Evolutionary conservation across 768 basidiomycete genomes (phyloP).

Genomic region (Russula sp.): DNA sequence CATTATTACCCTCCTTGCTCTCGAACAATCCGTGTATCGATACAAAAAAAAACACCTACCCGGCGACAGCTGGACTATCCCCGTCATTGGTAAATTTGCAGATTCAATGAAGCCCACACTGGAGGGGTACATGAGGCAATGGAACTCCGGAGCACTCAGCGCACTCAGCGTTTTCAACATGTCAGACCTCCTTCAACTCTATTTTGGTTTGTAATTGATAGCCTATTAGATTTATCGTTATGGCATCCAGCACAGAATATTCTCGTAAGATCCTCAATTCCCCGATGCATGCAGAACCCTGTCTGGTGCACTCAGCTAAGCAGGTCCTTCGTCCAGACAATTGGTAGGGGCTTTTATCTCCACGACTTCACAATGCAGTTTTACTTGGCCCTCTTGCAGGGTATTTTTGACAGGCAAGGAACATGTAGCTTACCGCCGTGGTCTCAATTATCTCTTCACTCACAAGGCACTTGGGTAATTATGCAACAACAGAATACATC

Average conservation of each 20-base stretch:
- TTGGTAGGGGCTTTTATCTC: slow-evolving; percentile 45
- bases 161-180: slow-evolving; percentile 97
- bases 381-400: slow-evolving; percentile 38
- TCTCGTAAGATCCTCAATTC: slow-evolving; percentile 95
- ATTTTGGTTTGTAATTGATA: slow-evolving; percentile 7
- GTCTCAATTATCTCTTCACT: slow-evolving; percentile 88
- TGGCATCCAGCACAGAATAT: slow-evolving; percentile 91
- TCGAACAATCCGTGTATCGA: slow-evolving; percentile 87
- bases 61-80: slow-evolving; percentile 88
- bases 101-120: slow-evolving; percentile 88
- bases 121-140: slow-evolving; percentile 87
- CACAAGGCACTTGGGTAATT: slow-evolving; percentile 83
- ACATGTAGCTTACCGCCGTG: slow-evolving; percentile 90
- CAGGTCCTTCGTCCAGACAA: slow-evolving; percentile 77
- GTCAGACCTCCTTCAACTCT: slow-evolving; percentile 33
- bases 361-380: not conserved
- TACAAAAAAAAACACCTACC: slow-evolving; percentile 85
- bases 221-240: slow-evolving; percentile 88
- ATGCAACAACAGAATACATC: not conserved
- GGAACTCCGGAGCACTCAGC: slow-evolving; percentile 83
- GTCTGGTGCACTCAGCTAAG: slow-evolving; percentile 89
- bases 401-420: slow-evolving; percentile 95
- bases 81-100: slow-evolving; percentile 94
- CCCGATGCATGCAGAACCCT: slow-evolving; percentile 86
- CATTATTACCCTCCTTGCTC: slow-evolving; percentile 63